Base-by-base conservation (phyloP, 2,329 filamentous ascomycete species). In the Verticillium dahliae region DNA sequence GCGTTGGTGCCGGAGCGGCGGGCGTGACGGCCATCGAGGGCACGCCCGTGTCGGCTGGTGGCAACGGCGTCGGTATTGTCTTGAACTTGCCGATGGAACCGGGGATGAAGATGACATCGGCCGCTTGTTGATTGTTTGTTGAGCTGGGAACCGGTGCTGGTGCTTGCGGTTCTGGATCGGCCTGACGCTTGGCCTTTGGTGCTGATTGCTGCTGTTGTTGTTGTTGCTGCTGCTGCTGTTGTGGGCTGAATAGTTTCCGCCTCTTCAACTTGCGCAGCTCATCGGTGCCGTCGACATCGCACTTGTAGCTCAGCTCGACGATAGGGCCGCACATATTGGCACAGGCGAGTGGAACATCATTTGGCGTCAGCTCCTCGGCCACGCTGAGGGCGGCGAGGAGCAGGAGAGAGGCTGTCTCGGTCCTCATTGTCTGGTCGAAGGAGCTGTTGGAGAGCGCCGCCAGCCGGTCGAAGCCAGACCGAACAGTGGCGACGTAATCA, bases 241-340 rank as follows among this genome's bases (percentile, higher is more conserved):
- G 41, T 15, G 54, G 39, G 31, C 33, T 15, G 34, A 59, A 63
- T 34, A 59, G 9, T 22, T 67, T 64, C 27, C 71, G 64, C 65
- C 71, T 70, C 66, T 67, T 69, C n/a, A 73, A 60, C 31, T 66
- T 65, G 54, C 66, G 63, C 50, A 67, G 61, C 58, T 70, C 66
- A 9, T 69, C 61, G 18, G 57, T 60, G 55, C 61, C 59, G 33
- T 67, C 65, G 37, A 69, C 57, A 63, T 71, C 70, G 69, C 76
- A 78, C 55, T 72, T 71, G 10, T 68, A 68, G 37, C 74, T 73
- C n/a, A 78, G 67, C 67, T 78, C 76, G 61, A 78, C 75, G 57
- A 78, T 73, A 59, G 76, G 76, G 4, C 75, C 76, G 68, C 76
- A 78, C 59, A 78, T 77, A 45, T 72, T 73, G 39, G 74, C 74